Percentiles rank a stretch among this genome's conserved stretches.
phyloP scores from a whole-genome alignment of 768 basidiomycete species.

The Cystoderma amianthinum region DNA sequence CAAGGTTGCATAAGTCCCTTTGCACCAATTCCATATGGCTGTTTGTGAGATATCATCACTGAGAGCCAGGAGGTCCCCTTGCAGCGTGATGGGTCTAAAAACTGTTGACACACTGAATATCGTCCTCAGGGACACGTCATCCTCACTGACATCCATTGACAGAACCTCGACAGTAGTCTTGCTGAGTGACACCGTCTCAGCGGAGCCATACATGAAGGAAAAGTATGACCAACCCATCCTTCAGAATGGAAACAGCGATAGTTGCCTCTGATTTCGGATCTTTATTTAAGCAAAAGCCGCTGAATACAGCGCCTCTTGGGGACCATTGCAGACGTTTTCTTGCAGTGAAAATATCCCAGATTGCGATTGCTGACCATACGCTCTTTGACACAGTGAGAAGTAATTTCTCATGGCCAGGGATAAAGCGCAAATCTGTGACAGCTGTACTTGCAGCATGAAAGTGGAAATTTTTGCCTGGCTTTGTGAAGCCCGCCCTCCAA shows the following conservation, averaged over 20 bases:
- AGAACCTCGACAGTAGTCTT: constrained; percentile 24
- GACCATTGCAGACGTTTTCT: constrained; percentile 43
- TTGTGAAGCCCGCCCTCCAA: constrained; percentile 28
- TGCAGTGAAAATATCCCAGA: constrained; percentile 39
- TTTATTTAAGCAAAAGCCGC: constrained; percentile 42
- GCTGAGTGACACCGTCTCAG: constrained; percentile 14
- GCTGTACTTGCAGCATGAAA: constrained; percentile 30
- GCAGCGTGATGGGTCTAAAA: constrained; percentile 39
- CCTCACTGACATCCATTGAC: constrained; percentile 11
- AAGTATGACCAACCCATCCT: constrained; percentile 33
- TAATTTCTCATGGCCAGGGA: constrained; percentile 37
- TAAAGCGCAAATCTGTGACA: constrained; percentile 47
- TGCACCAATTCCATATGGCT: constrained; percentile 50
- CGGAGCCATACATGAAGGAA: constrained; percentile 9
- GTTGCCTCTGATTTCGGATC: constrained; percentile 35
- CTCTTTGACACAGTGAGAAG: constrained; percentile 49
- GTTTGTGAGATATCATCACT: constrained; percentile 46
- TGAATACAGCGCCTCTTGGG: constrained; percentile 44
- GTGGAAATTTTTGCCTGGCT: constrained; percentile 9
- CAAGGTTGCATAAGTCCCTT: constrained; percentile 37
- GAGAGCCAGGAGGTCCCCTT: constrained; percentile 46
- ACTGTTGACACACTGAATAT: constrained; percentile 28
- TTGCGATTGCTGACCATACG: constrained; percentile 52
- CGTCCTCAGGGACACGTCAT: constrained; percentile 17
- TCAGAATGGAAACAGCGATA: constrained; percentile 43